phyloP scores from a whole-genome alignment of 2,329 filamentous ascomycete genomes.

The Calonectria montana region DNA sequence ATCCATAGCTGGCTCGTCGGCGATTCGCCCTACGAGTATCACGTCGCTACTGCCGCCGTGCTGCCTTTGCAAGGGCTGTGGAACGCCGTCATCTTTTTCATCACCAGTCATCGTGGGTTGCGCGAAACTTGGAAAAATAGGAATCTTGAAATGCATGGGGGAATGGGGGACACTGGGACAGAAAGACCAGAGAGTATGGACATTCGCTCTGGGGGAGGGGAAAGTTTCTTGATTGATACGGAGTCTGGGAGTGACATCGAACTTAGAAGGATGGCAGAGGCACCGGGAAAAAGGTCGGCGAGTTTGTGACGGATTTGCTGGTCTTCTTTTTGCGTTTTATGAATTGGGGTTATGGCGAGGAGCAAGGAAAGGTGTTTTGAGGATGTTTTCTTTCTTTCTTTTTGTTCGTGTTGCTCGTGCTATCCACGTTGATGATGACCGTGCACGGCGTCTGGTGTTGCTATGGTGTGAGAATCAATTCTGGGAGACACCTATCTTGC shows the following conservation, averaged over 20 bases:
- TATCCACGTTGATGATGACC: neutral
- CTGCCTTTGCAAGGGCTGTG: constrained; percentile 83
- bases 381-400: neutral
- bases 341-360: neutral
- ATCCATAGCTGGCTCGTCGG: constrained; percentile 73
- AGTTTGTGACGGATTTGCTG: constrained; percentile 31
- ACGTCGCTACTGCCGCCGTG: constrained; percentile 76
- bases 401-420: neutral
- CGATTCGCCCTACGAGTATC: constrained; percentile 70
- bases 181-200: constrained; percentile 15
- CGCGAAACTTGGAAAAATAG: constrained; percentile 10
- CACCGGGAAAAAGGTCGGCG: constrained; percentile 38
- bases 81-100: constrained; percentile 83
- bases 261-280: constrained; percentile 43
- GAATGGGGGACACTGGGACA: constrained; percentile 26
- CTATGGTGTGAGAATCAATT: neutral
- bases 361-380: neutral
- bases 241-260: constrained; percentile 51
- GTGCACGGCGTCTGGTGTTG: no score
- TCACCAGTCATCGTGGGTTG: constrained; percentile 64
- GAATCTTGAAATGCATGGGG: constrained; percentile 6
- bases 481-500: neutral
- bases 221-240: constrained; percentile 44
- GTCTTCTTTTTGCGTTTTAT: neutral
- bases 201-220: constrained; percentile 24